phyloP scores from a whole-genome alignment of 2,329 filamentous ascomycete species.

The Corniculantispora saksenae region DNA sequence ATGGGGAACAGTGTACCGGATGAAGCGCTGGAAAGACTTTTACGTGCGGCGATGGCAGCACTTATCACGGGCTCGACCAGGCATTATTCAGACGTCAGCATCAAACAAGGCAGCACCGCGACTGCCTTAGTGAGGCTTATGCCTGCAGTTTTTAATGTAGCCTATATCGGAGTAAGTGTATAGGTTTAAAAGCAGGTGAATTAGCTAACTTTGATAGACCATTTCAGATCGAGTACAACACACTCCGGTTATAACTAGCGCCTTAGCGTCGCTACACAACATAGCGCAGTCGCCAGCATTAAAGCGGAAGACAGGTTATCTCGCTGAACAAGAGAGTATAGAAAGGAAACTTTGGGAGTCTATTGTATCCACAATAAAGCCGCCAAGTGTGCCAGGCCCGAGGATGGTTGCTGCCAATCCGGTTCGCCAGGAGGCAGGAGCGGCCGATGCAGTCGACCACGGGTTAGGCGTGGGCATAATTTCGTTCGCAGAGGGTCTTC shows the following conservation, averaged over 20 bases:
- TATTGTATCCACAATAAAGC: not conserved
- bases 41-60: constrained; percentile 28
- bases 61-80: constrained; percentile 30
- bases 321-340: constrained; percentile 10
- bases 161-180: constrained; percentile 35
- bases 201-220: constrained; percentile 22
- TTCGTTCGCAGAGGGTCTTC: constrained; percentile 6
- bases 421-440: not conserved
- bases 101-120: constrained; percentile 21
- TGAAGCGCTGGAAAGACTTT: not conserved
- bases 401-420: not conserved
- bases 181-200: too few species aligned
- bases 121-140: constrained; percentile 31
- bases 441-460: not conserved
- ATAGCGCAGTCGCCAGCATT: constrained; percentile 36
- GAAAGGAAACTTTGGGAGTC: not conserved
- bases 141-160: constrained; percentile 39
- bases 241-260: constrained; percentile 32
- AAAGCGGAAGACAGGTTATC: constrained; percentile 30
- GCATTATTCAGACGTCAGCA: constrained; percentile 26
- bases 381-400: not conserved
- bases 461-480: not conserved
- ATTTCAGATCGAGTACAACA: constrained; percentile 30
- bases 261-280: constrained; percentile 33
- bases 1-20: not conserved